A percentile compares a stretch with the other conserved stretches of the same genome.
Conservation (phyloP, 2,329 filamentous ascomycete genomes). For the Penicillium sp. region DNA sequence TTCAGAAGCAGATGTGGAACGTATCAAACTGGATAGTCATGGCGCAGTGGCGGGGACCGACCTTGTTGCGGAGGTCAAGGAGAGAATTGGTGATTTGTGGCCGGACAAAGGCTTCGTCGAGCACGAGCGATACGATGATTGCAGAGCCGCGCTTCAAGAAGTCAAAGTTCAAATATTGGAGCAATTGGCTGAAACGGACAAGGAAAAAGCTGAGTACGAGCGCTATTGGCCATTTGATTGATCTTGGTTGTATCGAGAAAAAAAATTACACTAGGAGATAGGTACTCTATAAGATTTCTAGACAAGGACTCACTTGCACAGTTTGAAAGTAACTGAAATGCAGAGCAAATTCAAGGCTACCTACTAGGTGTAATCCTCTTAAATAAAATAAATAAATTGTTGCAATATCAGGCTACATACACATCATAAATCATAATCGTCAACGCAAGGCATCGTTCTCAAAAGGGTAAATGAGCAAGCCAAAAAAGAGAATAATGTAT, state of each 20-base stretch:
- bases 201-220: conserved; percentile 29
- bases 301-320: too few species aligned
- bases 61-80: conserved; percentile 25
- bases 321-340: too few species aligned
- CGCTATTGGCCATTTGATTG: conserved; percentile 33
- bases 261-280: background rate
- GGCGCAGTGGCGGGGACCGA: conserved; percentile 28
- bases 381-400: conserved; percentile 1
- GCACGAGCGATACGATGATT: conserved; percentile 29
- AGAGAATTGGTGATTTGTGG: conserved; percentile 30
- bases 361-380: too few species aligned
- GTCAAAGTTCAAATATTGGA: conserved; percentile 27
- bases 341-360: too few species aligned
- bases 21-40: conserved; percentile 30
- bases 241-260: conserved; percentile 14
- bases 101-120: conserved; percentile 33
- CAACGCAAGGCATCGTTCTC: conserved; percentile 5
- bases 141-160: conserved; percentile 27
- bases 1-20: conserved; percentile 24
- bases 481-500: conserved; percentile 2
- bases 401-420: conserved; percentile 8
- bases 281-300: too few species aligned
- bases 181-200: conserved; percentile 28
- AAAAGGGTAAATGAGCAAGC: background rate
- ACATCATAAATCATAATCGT: conserved; percentile 21